Evolutionary conservation across 2,329 filamentous ascomycete genomes (phyloP), one percentile per base, ranked within the genome.

Genomic region (Decorospora gaudefroyi): DNA sequence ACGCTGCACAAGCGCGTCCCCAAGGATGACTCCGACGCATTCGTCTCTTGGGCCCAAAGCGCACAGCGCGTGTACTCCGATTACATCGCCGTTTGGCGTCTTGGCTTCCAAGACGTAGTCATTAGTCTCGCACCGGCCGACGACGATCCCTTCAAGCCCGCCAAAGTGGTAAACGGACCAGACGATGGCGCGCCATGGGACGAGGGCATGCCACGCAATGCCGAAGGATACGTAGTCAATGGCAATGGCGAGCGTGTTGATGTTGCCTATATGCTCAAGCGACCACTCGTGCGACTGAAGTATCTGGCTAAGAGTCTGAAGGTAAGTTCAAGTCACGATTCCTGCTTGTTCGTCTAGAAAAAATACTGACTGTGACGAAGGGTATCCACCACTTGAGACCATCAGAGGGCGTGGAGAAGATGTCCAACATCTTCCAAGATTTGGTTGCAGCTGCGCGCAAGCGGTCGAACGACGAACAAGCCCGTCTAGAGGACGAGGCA

Each of bases 91-190:
- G 85, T 87, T 6, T 99, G 93, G 93, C 82, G 90, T 19, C 79
- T 97, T 33, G 93, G 93, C 0, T 99, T 97, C 69, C 88, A 96
- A 62, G 91, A 95, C 65, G 83, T 99, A 13, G 84, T 97, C 35
- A 89, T 99, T 59, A 97, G 96, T 65, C 82, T 97, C 22, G 90
- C 90, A 1, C 88, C 90, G 6, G 81, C 83, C 4, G 82, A 85
- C 22, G 82, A 86, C 33, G 77, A 83, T 26, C 59, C 66, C 81
- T 73, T 82, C 80, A 51, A 77, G 29, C 64, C 62, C 7, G 63
- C 65, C 9, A 71, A 62, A 42, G 46, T 67, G 4, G 58, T 70
- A 11, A 58, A 64, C 12, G 65, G 62, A 74, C 39, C 85, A 75
- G 67, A 64, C 2, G 70, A 72, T 46, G 69, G 74, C 22, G 74